Percentiles rank a stretch among this genome's conserved stretches.
Conservation (phyloP, 169 alveolate species). For the Plasmodium adleri region DNA sequence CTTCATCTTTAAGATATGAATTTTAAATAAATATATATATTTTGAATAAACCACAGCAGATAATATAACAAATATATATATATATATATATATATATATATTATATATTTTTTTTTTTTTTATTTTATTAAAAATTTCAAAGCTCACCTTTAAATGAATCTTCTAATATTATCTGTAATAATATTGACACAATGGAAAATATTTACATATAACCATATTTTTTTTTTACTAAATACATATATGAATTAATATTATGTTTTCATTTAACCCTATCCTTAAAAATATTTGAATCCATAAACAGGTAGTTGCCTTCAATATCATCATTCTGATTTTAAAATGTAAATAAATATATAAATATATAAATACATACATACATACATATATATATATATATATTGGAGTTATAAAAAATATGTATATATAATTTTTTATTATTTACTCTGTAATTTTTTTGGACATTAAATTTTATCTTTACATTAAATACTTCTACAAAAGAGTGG, state of each 20-base stretch:
- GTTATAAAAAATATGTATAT: not conserved
- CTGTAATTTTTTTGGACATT: conserved; percentile 32
- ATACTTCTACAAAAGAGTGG: conserved; percentile 18
- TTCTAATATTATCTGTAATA: conserved; percentile 20
- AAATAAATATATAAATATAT: not conserved
- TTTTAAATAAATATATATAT: not conserved
- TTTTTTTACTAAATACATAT: not conserved
- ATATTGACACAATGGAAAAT: not conserved
- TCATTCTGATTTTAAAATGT: conserved; percentile 22
- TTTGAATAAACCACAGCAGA: not conserved
- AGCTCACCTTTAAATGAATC: conserved; percentile 36
- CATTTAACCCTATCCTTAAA: conserved; percentile 39
- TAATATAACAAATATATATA: not conserved
- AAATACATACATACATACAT: not conserved
- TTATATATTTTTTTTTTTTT: too few relatives aligned
- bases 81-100: too few relatives aligned
- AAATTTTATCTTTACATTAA: conserved; percentile 39
- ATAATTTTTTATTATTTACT: conserved; percentile 6
- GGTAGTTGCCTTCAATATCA: conserved; percentile 53
- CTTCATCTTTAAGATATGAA: conserved; percentile 6
- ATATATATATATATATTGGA: not conserved
- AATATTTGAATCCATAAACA: conserved; percentile 46
- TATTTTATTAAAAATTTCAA: too few relatives aligned
- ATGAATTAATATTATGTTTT: not conserved
- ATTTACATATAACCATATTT: not conserved